Percentiles rank a stretch among this genome's conserved stretches.
Evolutionary conservation across 2,329 filamentous ascomycete species (phyloP).

Genomic region (Fusarium sp.): DNA sequence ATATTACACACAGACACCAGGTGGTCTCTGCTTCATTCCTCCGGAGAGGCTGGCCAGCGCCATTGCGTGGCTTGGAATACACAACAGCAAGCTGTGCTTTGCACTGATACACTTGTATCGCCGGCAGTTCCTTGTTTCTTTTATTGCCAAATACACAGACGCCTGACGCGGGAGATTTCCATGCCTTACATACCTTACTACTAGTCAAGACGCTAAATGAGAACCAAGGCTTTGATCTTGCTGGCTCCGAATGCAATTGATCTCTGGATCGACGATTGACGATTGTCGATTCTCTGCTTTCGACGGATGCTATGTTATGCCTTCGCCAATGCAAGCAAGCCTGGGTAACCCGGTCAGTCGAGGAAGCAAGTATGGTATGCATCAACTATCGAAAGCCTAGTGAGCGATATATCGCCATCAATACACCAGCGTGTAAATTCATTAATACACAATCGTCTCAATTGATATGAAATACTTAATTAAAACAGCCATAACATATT

Average conservation of each 20-base stretch:
- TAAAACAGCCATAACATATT: neutral
- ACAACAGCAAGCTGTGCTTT: conserved; percentile 32
- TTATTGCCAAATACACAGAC: conserved; percentile 9
- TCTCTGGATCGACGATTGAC: conserved; percentile 19
- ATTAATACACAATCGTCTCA: neutral
- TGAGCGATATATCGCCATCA: neutral
- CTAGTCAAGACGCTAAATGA: conserved; percentile 19
- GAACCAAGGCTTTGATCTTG: conserved; percentile 15
- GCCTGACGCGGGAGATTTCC: conserved; percentile 20
- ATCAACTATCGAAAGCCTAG: neutral
- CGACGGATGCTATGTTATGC: neutral
- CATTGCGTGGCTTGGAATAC: conserved; percentile 35
- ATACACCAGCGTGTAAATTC: neutral
- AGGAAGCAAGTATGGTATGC: conserved; percentile 22
- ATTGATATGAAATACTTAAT: neutral
- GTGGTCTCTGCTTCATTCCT: conserved; percentile 34
- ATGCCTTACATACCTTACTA: conserved; percentile 26
- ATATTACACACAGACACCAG: conserved; percentile 33
- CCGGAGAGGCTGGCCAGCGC: conserved; percentile 39
- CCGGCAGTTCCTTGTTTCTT: conserved; percentile 34
- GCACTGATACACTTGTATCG: conserved; percentile 27
- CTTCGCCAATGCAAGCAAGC: conserved; percentile 28
- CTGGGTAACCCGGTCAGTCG: conserved; percentile 7
- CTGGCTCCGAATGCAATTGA: conserved; percentile 15
- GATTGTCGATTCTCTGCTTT: conserved; percentile 7